Base-by-base conservation (phyloP, 352 stramenopile genomes). In the Pythium grandisporangium region DNA sequence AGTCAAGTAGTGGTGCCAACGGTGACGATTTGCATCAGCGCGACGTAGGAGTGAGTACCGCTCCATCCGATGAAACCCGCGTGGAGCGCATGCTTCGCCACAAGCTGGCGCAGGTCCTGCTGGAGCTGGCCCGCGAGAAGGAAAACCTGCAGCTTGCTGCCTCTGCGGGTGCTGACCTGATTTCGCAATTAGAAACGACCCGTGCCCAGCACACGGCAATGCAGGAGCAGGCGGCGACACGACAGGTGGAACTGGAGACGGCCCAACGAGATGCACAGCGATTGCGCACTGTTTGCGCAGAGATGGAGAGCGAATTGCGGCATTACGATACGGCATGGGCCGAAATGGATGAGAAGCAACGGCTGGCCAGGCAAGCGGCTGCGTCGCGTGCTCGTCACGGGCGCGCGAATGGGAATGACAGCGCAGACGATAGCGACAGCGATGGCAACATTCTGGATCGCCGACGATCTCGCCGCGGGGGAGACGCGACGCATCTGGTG, bases 101-200 rank as follows among this genome's bases (percentile, higher is more conserved):
- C 14, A 64, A 58, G 21, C 49, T 83, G 26, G 59, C 64, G 11
- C 49, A 48, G 17, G 44, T 58, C n/a, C 37, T 80, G 8, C 12
- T 73, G 25, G 66, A 81, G 24, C 61, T 81, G 14, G 54, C 68
- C 1, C 25, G 35, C 0, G 69, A 73, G 41, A 61, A 70, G 23
- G 54, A 66, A 7, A 75, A 70, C 17, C 42, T 79, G 5, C 62
- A 51, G 8, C 43, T 82, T 33, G 71, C 71, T 21, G 71, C 71
- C 2, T 62, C 51, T 16, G 68, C 68, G 10, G 71, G 71, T 14
- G 80, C 72, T 23, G 48, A 45, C 27, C 52, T 84, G 29, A 48
- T 82, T 7, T 48, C 74, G 23, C 61, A 79, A 45, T 51, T 80
- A 0, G 27, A 30, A 8, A 45, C 43, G 20, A 53, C 50, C n/a